Base-by-base conservation (phyloP, 108 stramenopile genomes). In the Pseudonitzschia delicatissima region DNA sequence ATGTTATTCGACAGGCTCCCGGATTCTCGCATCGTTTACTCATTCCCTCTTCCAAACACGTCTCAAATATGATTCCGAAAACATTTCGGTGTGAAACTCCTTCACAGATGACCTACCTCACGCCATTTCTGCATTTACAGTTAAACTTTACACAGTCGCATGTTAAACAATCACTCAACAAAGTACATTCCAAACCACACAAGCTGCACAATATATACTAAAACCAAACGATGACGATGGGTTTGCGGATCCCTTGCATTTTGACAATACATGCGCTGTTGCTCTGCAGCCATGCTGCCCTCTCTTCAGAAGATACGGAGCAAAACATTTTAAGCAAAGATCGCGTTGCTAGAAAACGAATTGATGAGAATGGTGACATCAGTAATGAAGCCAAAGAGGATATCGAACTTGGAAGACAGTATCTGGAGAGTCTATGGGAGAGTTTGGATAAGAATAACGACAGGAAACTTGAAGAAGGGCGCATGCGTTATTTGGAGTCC, bases 381-480 rank as follows among this genome's bases (percentile, higher is more conserved):
- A 23, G 4, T 23, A 17, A 48, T 6, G 47, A 48, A 21, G 7
- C 11, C 8, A 39, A 6, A 8, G 23, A 48, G 4, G 31, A 55
- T 32, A n/a, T 13, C 13, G 32, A 55, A 31, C 8, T 6, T 6
- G 53, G 26, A 8, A 61, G 36, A 36, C 37, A 27, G 20, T 40
- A 40, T 61, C 27, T 42, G 23, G 39, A 61, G 12, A 40, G 33
- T 61, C 53, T 55, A 11, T 61, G 60, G 39, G 60, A 61, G 32
- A 37, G 39, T 52, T 15, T 71, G 39, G 70, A 37, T 64, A 18
- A n/a, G 55, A 44, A 37, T 32, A 32, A 28, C 23, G 27, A 51
- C 26, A 29, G 9, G 49, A 40, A 42, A 37, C 37, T 37, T 12
- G 37, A n/a, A 11, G 9, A 13, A 6, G 37, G 60, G 27, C 39